Evolutionary conservation across 2,329 filamentous ascomycete genomes (phyloP), one percentile per base, ranked within the genome.

Genomic region (Alternaria brassicae): DNA sequence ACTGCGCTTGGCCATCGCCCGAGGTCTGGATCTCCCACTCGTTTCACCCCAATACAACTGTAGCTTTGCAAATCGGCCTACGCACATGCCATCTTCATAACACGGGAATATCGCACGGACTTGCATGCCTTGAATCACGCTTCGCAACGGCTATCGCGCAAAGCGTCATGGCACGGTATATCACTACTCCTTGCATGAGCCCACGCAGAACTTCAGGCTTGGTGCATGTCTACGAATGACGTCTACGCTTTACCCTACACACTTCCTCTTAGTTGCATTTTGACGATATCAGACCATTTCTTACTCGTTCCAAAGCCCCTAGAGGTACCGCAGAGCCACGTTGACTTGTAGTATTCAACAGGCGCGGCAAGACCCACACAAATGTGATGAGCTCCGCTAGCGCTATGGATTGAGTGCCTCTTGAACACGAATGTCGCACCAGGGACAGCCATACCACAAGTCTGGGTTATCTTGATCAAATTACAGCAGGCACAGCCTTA

Each of bases 41-140:
- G 58, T 60, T 60, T 60, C 58, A 60, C 34, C 25, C 27, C 25
- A 40, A 21, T 49, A 40, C 34, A 27, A 40, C n/a, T 40, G 32
- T 27, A 53, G 36, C 56, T 17, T 32, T 39, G 41, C 41, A 34
- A 34, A 42, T 13, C 21, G 13, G 32, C 30, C 56, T 34, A 27
- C 34, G 36, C 23, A 34, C 19, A 42, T 53, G 53, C 58, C 17
- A 27, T 48, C 27, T 41, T 30, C 34, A 44, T 36, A 52, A 53
- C n/a, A 21, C 51, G n/a, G 21, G 7, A 53, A 25, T 23, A 44
- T 45, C 51, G 23, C 28, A 34, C 44, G 27, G 39, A 34, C 39
- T 36, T 45, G n/a, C 28, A 30, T 39, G 42, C 41, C 40, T 28
- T 23, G 25, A 54, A 48, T 55, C 21, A 27, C 34, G 36, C 48